Base-by-base conservation (phyloP, 2,329 filamentous ascomycete genomes). In the Fusarium transvaalense region DNA sequence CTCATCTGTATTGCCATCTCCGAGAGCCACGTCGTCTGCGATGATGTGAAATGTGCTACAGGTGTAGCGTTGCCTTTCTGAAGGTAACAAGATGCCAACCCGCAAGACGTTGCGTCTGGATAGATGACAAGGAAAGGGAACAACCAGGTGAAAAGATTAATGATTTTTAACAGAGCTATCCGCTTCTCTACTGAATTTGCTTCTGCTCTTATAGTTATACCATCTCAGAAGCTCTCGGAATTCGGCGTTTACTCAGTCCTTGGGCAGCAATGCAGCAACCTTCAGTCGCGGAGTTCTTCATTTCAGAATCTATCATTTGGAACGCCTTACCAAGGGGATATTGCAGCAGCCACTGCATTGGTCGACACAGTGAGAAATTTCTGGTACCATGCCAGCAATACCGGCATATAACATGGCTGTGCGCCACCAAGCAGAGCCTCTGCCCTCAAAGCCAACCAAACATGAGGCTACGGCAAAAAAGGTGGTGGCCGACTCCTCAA, bases 211-310 rank as follows among this genome's bases (percentile, higher is more conserved):
- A 54, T 35, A 53, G 32, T 70, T 59, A 67, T 60, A 63, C 53
- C 23, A 46, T 35, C 15, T 17, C 29, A 37, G 7, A 64, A 7
- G n/a, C n/a, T 13, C 34, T 56, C n/a, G 15, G 19, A 29, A 52
- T 31, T 48, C 39, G 35, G 25, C 10, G 23, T 48, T 52, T 41
- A 19, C 53, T 47, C 23, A 25, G 14, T 37, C 10, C 34, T 67
- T 67, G 68, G 68, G 65, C 61, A 69, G 61, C 61, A 71, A 71
- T 56, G 65, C 57, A 64, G 39, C 27, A 51, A 34, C 35, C 23
- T 34, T 52, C 25, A 39, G n/a, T 43, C 35, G 13, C 35, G 34
- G 12, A n/a, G 27, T 37, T 58, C 39, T 52, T 41, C 19, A n/a
- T 27, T 31, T 35, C 10, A 27, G 17, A 23, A 52, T 41, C 21